Conservation (phyloP, 2,329 filamentous ascomycete genomes). For the Rhynchosporium secalis region DNA sequence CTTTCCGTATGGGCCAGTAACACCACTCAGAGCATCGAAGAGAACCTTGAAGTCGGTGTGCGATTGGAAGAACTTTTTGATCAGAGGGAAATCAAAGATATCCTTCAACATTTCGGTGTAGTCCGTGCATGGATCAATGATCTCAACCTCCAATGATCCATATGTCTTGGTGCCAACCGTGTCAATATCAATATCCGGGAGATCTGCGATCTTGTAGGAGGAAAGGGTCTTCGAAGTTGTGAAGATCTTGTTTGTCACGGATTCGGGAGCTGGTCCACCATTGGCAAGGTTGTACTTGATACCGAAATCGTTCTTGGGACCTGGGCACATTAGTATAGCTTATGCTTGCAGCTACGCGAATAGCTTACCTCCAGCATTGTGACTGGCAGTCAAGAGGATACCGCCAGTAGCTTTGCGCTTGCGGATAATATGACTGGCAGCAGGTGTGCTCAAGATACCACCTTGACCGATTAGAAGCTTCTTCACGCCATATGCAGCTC, state of each 20-base stretch:
- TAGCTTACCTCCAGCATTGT: constrained; percentile 86
- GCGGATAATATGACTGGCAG: constrained; percentile 92
- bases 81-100: constrained; percentile 96
- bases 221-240: constrained; percentile 85
- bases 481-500: constrained; percentile 96
- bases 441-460: constrained; percentile 94
- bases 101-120: constrained; percentile 96
- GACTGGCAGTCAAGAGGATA: constrained; percentile 93
- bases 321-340: constrained; percentile 47
- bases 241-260: constrained; percentile 97
- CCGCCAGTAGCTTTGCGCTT: constrained; percentile 94
- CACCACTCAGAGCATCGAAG: constrained; percentile 91
- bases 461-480: constrained; percentile 96
- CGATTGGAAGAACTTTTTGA: constrained; percentile 86
- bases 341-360: neutral
- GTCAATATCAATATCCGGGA: constrained; percentile 81
- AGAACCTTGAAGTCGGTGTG: constrained; percentile 95
- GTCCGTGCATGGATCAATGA: constrained; percentile 89
- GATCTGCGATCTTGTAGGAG: constrained; percentile 87
- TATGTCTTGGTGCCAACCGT: constrained; percentile 83
- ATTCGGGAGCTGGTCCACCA: constrained; percentile 91
- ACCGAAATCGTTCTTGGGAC: constrained; percentile 91
- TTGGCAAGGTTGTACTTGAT: constrained; percentile 99
- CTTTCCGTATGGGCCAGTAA: constrained; percentile 91
- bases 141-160: constrained; percentile 86